Percentiles rank a stretch among this genome's conserved stretches.
Evolutionary conservation across 73 alveolate species (phyloP).

Genomic region (Loxodes magnus): DNA sequence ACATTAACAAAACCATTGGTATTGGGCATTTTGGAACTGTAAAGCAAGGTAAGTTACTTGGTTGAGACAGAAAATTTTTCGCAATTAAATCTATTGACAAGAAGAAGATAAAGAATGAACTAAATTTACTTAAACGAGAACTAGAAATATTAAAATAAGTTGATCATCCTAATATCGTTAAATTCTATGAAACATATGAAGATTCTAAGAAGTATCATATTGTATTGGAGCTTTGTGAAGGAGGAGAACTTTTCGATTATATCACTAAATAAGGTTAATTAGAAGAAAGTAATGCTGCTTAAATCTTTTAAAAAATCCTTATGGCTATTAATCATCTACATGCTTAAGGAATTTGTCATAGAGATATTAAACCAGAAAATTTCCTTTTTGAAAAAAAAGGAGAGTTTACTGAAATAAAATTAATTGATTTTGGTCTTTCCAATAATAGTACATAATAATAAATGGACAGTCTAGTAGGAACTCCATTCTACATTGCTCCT

Average conservation of each 20-base stretch:
- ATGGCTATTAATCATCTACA: constrained; percentile 86
- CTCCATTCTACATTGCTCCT: constrained; percentile 43
- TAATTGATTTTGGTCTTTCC: constrained; percentile 91
- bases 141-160: constrained; percentile 55
- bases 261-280: neutral
- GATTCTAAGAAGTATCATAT: constrained; percentile 59
- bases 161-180: constrained; percentile 78
- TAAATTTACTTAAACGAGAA: constrained; percentile 59
- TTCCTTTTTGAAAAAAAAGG: constrained; percentile 66
- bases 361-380: constrained; percentile 97
- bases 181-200: constrained; percentile 78
- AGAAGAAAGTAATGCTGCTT: constrained; percentile 1
- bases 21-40: constrained; percentile 7
- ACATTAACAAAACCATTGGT: constrained; percentile 3
- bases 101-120: constrained; percentile 22
- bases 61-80: neutral
- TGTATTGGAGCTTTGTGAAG: constrained; percentile 81
- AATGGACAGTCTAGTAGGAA: constrained; percentile 23
- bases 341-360: constrained; percentile 73
- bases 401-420: constrained; percentile 68
- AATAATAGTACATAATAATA: constrained; percentile 19
- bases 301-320: constrained; percentile 31
- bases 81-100: constrained; percentile 16
- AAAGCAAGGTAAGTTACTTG: neutral
- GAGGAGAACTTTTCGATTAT: constrained; percentile 62